A percentile compares a stretch with the other conserved stretches of the same genome.
Conservation (phyloP, 2,329 filamentous ascomycete genomes). For the Cadophora sp. region DNA sequence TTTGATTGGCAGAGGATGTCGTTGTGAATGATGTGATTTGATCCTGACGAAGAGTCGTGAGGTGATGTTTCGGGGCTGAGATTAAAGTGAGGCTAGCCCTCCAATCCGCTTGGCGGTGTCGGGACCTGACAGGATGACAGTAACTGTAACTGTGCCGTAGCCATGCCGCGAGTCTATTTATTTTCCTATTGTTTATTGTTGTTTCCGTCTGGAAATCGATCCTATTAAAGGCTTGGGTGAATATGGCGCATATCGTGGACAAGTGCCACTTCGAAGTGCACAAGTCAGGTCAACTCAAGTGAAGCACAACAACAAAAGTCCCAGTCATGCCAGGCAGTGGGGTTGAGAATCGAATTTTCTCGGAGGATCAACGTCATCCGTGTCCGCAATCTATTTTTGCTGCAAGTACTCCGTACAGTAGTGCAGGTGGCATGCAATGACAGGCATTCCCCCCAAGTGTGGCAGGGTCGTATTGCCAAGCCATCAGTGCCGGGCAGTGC, state of each 20-base stretch:
- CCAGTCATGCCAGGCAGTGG: neutral
- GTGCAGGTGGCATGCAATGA: neutral
- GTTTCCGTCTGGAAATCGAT: neutral
- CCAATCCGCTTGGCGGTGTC: neutral
- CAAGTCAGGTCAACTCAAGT: too few species aligned
- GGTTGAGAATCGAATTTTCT: constrained; percentile 3
- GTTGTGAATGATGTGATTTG: constrained; percentile 1
- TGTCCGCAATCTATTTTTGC: constrained; percentile 9
- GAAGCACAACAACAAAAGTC: neutral
- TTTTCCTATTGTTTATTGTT: neutral
- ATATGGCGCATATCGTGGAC: neutral
- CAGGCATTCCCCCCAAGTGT: neutral
- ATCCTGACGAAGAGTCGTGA: neutral
- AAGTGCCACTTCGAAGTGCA: neutral
- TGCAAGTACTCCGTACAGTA: too few species aligned
- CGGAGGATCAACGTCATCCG: constrained; percentile 4
- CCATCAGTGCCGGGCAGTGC: neutral
- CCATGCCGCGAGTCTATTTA: neutral
- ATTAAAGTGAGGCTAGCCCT: neutral
- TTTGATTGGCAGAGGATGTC: neutral
- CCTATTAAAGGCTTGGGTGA: neutral
- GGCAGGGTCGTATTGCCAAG: constrained; percentile 3
- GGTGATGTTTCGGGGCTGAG: constrained; percentile 3
- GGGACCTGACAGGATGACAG: constrained; percentile 10
- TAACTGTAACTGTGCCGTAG: neutral